These are phyloP conservation scores for Lyophyllum shimeji DNA, from an alignment of 768 basidiomycete genomes.

Conservation along the genomic window DNA sequence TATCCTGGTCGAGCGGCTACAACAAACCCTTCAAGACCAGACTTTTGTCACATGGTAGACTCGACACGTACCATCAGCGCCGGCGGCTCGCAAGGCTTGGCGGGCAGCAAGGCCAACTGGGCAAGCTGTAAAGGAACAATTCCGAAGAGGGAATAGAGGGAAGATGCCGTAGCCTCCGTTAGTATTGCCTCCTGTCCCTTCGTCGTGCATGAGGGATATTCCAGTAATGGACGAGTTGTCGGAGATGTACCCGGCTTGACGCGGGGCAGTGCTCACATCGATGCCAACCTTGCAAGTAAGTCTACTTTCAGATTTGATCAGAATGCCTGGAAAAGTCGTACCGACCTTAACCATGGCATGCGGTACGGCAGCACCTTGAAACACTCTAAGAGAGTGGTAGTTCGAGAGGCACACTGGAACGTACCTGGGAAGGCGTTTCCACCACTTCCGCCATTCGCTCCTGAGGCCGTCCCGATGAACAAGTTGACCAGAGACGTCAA, in stretches of 20 bases:
- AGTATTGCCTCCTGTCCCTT: slow-evolving; percentile 53
- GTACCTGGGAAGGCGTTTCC: slow-evolving; percentile 51
- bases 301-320: neutral
- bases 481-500: slow-evolving; percentile 48
- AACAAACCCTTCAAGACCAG: neutral
- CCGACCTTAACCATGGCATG: slow-evolving; percentile 53
- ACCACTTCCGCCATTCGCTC: slow-evolving; percentile 43
- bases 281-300: slow-evolving; percentile 40
- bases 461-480: slow-evolving; percentile 50
- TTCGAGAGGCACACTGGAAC: slow-evolving; percentile 1
- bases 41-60: neutral
- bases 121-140: slow-evolving; percentile 41
- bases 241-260: slow-evolving; percentile 51
- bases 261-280: slow-evolving; percentile 46
- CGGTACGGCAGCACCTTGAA: slow-evolving; percentile 41
- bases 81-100: slow-evolving; percentile 39
- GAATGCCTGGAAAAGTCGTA: neutral
- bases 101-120: slow-evolving; percentile 41
- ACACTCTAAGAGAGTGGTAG: neutral
- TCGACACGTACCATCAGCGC: slow-evolving; percentile 36
- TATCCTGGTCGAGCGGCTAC: slow-evolving; percentile 47
- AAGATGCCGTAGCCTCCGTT: slow-evolving; percentile 52
- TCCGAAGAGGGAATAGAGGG: slow-evolving; percentile 45
- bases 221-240: slow-evolving; percentile 44
- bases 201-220: slow-evolving; percentile 53